Percentiles rank a stretch among this genome's conserved stretches.
phyloP scores from a whole-genome alignment of 106 monocot genomes.

The Vanilla planifolia region DNA sequence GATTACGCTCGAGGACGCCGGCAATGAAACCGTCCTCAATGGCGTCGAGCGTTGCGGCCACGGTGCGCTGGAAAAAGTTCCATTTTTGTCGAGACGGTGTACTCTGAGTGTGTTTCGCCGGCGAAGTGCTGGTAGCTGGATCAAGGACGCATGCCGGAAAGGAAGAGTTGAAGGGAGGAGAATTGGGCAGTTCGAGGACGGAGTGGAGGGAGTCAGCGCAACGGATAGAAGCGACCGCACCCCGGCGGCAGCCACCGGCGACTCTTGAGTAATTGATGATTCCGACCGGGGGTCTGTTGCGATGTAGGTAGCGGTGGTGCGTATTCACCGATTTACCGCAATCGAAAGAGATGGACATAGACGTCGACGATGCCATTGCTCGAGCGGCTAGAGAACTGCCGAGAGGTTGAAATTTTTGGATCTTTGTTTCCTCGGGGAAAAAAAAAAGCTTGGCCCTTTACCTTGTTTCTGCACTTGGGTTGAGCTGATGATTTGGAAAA shows the following conservation, averaged over 20 bases:
- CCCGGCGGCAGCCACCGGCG: not conserved
- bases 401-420: no score
- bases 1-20: constrained; percentile 34
- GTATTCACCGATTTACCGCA: not conserved
- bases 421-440: not conserved
- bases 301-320: not conserved
- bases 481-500: no score
- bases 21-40: constrained; percentile 44
- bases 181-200: constrained; percentile 4
- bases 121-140: no score
- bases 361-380: constrained; percentile 1
- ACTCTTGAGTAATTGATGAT: not conserved
- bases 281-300: not conserved
- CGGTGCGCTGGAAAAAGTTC: constrained; percentile 43
- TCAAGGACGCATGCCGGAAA: not conserved
- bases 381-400: not conserved
- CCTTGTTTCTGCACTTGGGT: no score
- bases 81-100: constrained; percentile 7
- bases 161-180: not conserved
- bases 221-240: not conserved
- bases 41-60: constrained; percentile 30
- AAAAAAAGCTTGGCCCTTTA: not conserved
- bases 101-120: not conserved
- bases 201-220: constrained; percentile 6
- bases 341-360: not conserved